phyloP scores from a whole-genome alignment of 176 grass and related monocot genomes.

The Echinochloa phyllopogon region DNA sequence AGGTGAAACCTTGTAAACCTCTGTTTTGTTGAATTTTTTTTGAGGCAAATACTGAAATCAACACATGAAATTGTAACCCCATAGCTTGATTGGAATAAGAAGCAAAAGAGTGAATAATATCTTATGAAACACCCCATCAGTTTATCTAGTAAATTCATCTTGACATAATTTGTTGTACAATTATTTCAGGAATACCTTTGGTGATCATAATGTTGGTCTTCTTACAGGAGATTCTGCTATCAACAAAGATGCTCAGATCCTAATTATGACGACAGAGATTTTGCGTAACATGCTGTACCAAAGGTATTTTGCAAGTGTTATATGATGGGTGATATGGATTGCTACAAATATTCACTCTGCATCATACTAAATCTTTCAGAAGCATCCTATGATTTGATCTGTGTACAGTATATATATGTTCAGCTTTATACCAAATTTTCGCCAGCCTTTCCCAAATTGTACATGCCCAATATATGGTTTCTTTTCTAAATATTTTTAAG shows the following conservation, averaged over 20 bases:
- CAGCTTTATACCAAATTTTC: not conserved
- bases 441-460: slow-evolving; percentile 18
- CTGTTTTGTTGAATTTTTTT: not conserved
- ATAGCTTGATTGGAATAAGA: slow-evolving; percentile 6
- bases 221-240: slow-evolving; percentile 96
- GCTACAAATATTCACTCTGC: slow-evolving; percentile 28
- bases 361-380: slow-evolving; percentile 27
- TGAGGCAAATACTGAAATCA: slow-evolving; percentile 9
- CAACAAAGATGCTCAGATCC: slow-evolving; percentile 91
- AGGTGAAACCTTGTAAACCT: not conserved
- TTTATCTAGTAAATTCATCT: slow-evolving; percentile 34
- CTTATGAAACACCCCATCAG: not conserved
- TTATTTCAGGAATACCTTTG: slow-evolving; percentile 80
- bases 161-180: slow-evolving; percentile 44
- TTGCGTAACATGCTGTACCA: slow-evolving; percentile 99
- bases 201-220: slow-evolving; percentile 95
- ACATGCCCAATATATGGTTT: not conserved
- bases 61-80: not conserved
- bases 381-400: not conserved
- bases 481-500: slow-evolving; percentile 24
- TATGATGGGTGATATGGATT: slow-evolving; percentile 13
- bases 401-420: slow-evolving; percentile 10
- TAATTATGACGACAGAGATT: slow-evolving; percentile 99
- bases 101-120: not conserved
- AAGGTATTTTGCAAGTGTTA: slow-evolving; percentile 63